phyloP scores from a whole-genome alignment of 805 yeast species.

The Hanseniaspora singularis region DNA sequence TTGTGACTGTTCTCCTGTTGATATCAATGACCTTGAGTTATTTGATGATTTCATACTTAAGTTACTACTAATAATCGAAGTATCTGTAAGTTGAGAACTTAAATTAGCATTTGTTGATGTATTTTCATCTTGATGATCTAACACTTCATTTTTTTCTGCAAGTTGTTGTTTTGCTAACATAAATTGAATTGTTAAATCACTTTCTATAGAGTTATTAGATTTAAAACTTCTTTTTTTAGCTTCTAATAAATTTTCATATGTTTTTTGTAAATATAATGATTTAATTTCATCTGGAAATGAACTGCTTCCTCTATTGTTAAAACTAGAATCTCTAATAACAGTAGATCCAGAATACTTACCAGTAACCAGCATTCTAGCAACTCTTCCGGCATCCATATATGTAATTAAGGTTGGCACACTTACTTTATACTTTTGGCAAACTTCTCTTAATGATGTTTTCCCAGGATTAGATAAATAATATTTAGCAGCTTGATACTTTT shows the following conservation, averaged over 20 bases:
- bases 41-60: too few species aligned
- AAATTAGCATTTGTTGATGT: not conserved
- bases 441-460: constrained; percentile 15
- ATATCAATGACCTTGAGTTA: too few species aligned
- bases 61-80: not conserved
- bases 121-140: not conserved
- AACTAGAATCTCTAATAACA: constrained; percentile 15
- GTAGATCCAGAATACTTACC: constrained; percentile 16
- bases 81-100: not conserved
- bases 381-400: constrained; percentile 16
- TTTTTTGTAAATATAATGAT: constrained; percentile 9
- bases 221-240: constrained; percentile 4
- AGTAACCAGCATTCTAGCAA: constrained; percentile 14
- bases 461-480: constrained; percentile 12
- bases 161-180: constrained; percentile 11
- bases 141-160: not conserved
- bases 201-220: not conserved
- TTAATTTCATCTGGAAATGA: constrained; percentile 12
- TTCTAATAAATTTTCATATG: constrained; percentile 15
- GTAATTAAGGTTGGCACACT: constrained; percentile 16
- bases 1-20: not conserved
- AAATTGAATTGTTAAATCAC: not conserved
- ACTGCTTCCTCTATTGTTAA: constrained; percentile 15
- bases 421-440: constrained; percentile 12
- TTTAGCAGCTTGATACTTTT: constrained; percentile 14